These are phyloP conservation scores for Saraca asoca DNA, from an alignment of 331 rosid species.

Conservation along the genomic window DNA sequence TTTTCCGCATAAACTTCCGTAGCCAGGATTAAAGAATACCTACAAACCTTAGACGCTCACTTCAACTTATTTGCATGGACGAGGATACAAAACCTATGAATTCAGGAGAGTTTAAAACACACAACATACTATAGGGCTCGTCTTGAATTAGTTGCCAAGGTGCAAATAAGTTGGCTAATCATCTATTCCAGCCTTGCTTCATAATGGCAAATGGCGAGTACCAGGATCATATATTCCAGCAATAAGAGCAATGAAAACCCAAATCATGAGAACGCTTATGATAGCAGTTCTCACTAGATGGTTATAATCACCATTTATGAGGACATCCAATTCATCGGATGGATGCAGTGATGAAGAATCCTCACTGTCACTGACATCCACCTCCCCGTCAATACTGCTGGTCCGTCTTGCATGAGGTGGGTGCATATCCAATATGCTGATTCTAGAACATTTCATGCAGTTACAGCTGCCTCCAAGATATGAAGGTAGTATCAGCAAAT, in stretches of 20 bases:
- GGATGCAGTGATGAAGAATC: constrained; percentile 31
- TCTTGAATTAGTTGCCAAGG: constrained; percentile 11
- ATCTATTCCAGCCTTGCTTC: constrained; percentile 29
- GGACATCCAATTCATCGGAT: constrained; percentile 37
- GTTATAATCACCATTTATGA: constrained; percentile 42
- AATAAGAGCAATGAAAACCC: constrained; percentile 66
- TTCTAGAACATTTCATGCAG: constrained; percentile 57
- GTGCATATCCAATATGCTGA: constrained; percentile 28
- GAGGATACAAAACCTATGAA: background rate
- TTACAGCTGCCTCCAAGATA: constrained; percentile 72
- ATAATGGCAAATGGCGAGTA: constrained; percentile 38
- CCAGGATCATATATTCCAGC: constrained; percentile 51
- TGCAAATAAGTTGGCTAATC: constrained; percentile 8
- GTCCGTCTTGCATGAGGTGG: constrained; percentile 37
- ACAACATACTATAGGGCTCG: constrained; percentile 23
- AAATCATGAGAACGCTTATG: constrained; percentile 62
- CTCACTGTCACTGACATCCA: constrained; percentile 29
- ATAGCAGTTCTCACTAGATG: constrained; percentile 65
- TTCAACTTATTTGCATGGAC: background rate
- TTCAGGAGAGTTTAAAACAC: background rate
- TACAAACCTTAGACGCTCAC: background rate
- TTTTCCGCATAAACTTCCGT: no score
- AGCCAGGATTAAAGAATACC: no score
- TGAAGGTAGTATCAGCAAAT: constrained; percentile 53
- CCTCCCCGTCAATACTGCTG: constrained; percentile 25